Base-by-base conservation (phyloP, 2,329 filamentous ascomycete species). In the Curvularia sp. region DNA sequence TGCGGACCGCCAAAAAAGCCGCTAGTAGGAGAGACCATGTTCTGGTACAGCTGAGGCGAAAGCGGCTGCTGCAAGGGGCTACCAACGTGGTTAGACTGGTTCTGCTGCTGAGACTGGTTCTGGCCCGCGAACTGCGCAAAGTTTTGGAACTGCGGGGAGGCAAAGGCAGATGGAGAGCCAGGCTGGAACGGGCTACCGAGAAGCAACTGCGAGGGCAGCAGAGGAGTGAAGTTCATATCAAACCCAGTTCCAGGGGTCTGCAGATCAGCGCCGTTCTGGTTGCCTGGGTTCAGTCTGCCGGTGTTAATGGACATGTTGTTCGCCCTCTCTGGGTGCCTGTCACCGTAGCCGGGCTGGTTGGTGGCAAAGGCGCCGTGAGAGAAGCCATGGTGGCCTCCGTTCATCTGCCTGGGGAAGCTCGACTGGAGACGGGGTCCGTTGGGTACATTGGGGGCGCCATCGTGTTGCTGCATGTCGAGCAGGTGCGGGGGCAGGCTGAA, bases 141-240 rank as follows among this genome's bases (percentile, higher is more conserved):
- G 75, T 85, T 93, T 77, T 95, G 89, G 79, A 97, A 99, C 77
- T 97, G 93, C 38, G 93, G 90, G 66, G 91, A 97, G 61, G 89
- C 88, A 79, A 97, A 98, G 36, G 91, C 89, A 32, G 90, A 91
- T 3, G 94, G 94, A 5, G 92, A 97, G 41, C 93, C 95, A 13
- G 95, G 93, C 80, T 98, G 95, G 80, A 98, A 98, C 18, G 95
- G 95, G 78, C 93, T 97, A 47, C 95, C 95, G 49, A 98, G 89
- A 25, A 99, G 87, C 69, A 99, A 84, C 80, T 97, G 92, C 32
- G 94, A 98, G 34, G 95, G 95, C 36, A 99, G 87, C 66, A 99
- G 85, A 65, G 95, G 94, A 10, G 95, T 97, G 79, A 97, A 98
- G 80, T 98, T 95, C 94, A 98, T 97, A 74, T 98, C 95, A 74